Evolutionary conservation across 441 rosid species (phyloP).

Genomic region (Codiaeum variegatum): DNA sequence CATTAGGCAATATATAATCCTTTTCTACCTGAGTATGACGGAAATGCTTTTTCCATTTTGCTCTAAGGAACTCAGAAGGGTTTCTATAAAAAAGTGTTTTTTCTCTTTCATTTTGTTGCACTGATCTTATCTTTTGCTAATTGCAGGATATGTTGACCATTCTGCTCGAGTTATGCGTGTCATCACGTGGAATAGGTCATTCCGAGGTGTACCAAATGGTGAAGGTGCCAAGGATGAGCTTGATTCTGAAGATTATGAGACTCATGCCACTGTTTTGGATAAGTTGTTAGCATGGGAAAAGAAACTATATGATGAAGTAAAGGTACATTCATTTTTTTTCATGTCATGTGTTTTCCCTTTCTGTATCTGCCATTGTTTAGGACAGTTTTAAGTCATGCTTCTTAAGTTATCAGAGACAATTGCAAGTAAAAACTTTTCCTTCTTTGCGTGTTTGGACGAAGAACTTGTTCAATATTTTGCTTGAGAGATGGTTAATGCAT

Average conservation of each 20-base stretch:
- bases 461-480: background rate
- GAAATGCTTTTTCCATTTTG: background rate
- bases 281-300: constrained; percentile 96
- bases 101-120: background rate
- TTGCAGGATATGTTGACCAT: constrained; percentile 86
- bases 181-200: constrained; percentile 93
- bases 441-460: background rate
- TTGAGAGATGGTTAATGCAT: background rate
- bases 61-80: background rate
- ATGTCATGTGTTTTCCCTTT: background rate
- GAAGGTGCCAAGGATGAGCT: constrained; percentile 66
- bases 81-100: constrained; percentile 1
- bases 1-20: background rate
- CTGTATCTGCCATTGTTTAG: background rate
- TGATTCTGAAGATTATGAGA: constrained; percentile 74
- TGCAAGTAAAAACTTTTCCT: background rate
- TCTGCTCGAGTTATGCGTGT: constrained; percentile 94
- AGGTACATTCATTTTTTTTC: constrained; percentile 39
- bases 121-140: background rate
- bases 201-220: constrained; percentile 45
- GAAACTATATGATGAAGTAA: constrained; percentile 94
- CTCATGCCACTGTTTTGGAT: constrained; percentile 93
- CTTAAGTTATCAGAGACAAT: background rate
- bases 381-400: background rate
- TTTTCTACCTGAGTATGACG: background rate